A percentile compares a stretch with the other conserved stretches of the same genome.
phyloP scores from a whole-genome alignment of 352 stramenopile genomes.

The Phytophthora idaei region DNA sequence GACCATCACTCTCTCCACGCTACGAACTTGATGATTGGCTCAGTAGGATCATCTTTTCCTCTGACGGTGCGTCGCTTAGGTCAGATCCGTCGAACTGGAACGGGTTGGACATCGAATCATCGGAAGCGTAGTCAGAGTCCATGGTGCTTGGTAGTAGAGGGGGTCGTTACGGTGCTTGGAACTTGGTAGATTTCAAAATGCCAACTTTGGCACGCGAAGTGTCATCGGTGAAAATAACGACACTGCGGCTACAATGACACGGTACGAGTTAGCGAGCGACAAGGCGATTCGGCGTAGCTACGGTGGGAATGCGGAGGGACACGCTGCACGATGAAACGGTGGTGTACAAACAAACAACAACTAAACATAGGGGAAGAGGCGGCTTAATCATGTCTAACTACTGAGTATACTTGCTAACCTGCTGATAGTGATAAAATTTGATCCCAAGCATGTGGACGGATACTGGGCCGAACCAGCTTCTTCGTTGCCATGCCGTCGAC shows the following conservation, averaged over 20 bases:
- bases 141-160: not conserved
- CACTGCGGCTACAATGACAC: not conserved
- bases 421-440: too few species aligned
- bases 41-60: not conserved
- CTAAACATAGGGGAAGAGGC: too few species aligned
- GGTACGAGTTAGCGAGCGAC: not conserved
- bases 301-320: not conserved
- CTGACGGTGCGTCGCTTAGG: not conserved
- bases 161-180: not conserved
- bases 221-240: not conserved
- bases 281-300: not conserved
- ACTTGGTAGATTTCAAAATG: not conserved
- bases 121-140: not conserved
- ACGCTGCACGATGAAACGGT: not conserved
- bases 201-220: not conserved
- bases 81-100: not conserved
- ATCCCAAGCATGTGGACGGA: too few species aligned
- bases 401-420: not conserved
- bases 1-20: not conserved
- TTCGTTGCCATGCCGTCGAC: too few species aligned
- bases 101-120: not conserved
- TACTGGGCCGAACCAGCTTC: too few species aligned
- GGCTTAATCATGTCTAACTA: not conserved
- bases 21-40: constrained; percentile 4
- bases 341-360: not conserved